Evolutionary conservation across 208 protist species (phyloP).

Genomic region (Willaertia magna): DNA sequence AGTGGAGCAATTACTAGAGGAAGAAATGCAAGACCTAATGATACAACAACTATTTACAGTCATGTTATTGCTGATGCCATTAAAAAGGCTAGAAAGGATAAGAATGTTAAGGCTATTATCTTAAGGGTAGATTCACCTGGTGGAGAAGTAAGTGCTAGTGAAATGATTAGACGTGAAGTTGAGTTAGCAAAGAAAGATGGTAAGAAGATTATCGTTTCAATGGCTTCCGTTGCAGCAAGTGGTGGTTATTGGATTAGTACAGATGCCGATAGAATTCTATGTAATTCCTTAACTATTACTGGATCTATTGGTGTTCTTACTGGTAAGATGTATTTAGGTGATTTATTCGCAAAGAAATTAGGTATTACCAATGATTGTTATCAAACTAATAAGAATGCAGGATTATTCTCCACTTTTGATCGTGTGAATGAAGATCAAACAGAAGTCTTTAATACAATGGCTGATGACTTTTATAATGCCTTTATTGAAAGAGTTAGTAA

Average conservation of each 20-base stretch:
- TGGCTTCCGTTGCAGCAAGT: background rate
- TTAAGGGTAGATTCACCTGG: background rate
- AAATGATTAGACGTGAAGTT: background rate
- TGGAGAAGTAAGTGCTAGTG: background rate
- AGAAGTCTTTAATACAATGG: background rate
- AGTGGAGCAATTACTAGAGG: background rate
- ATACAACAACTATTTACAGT: background rate
- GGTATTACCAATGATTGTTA: background rate
- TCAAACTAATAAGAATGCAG: background rate
- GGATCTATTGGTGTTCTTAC: conserved; percentile 8
- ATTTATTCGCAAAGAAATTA: background rate
- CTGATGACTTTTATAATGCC: background rate
- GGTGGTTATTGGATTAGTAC: conserved; percentile 3
- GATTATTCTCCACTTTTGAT: background rate
- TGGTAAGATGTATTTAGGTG: background rate
- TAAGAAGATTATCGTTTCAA: background rate
- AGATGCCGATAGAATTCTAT: background rate
- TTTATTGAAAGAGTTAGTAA: background rate
- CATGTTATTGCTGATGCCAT: background rate
- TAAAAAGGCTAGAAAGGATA: background rate
- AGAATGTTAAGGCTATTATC: background rate
- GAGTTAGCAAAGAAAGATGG: background rate
- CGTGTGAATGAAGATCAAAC: background rate
- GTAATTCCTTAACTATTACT: background rate
- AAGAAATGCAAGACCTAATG: background rate